These are phyloP conservation scores for Botrytis squamosa DNA, from an alignment of 2,329 filamentous ascomycete species.

Conservation along the genomic window DNA sequence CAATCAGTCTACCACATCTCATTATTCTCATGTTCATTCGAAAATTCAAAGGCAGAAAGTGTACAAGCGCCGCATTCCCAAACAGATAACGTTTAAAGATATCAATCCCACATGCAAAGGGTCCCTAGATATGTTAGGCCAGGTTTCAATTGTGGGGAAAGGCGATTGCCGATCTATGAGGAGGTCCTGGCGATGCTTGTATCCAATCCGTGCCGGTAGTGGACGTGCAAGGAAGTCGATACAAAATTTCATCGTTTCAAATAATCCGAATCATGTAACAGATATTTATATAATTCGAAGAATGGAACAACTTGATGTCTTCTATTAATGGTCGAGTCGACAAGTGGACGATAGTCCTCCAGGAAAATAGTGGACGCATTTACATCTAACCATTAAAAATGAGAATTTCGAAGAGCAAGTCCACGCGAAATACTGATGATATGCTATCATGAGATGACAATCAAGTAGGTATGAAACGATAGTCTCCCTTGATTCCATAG, in stretches of 20 bases:
- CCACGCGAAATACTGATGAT: neutral
- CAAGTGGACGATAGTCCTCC: neutral
- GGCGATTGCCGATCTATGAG: neutral
- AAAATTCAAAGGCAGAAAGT: neutral
- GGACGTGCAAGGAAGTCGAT: neutral
- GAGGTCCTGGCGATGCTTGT: neutral
- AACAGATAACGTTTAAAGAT: neutral
- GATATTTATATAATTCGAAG: neutral
- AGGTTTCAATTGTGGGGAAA: neutral
- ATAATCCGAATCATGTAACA: constrained; percentile 9
- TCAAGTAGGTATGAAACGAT: neutral
- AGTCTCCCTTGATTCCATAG: neutral
- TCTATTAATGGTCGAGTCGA: neutral
- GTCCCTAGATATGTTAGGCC: neutral
- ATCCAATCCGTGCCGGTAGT: neutral
- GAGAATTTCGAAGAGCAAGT: too few species aligned
- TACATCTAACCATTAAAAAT: neutral
- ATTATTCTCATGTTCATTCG: neutral
- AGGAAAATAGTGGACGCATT: neutral
- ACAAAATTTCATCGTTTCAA: neutral
- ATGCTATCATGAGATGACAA: neutral
- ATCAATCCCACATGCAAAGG: neutral
- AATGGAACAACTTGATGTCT: neutral
- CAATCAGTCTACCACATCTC: neutral
- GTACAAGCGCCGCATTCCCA: neutral